Conservation (phyloP, 2,329 filamentous ascomycete species). For the Penicillium sp. region DNA sequence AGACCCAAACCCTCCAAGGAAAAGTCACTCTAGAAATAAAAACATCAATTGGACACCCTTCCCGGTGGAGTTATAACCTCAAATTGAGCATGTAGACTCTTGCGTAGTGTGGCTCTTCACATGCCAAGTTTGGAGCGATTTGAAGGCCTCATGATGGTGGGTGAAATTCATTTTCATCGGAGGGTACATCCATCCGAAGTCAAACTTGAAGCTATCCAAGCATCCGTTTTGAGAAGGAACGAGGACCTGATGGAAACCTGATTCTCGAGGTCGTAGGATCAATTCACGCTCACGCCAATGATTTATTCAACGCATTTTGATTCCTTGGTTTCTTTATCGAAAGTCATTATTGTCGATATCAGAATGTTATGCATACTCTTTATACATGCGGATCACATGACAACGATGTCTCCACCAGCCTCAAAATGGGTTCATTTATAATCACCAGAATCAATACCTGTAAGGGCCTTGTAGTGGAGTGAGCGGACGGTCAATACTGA, state of each 20-base stretch:
- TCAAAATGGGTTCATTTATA: no score
- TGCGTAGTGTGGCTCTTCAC: rapidly evolving
- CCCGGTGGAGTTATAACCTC: not conserved
- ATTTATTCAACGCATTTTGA: not conserved
- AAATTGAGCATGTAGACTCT: not conserved
- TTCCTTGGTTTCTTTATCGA: not conserved
- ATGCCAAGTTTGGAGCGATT: not conserved
- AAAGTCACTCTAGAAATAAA: not conserved
- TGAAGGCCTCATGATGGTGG: not conserved
- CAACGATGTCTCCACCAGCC: no score
- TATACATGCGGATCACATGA: no score
- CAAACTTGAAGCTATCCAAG: not conserved
- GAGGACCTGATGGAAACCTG: not conserved
- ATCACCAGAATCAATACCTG: no score
- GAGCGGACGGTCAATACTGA: no score
- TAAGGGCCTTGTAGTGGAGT: no score
- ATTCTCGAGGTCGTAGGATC: not conserved
- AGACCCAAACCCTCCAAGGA: not conserved
- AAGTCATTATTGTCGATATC: no score
- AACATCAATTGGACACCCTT: not conserved
- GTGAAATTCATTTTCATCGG: not conserved
- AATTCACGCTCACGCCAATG: not conserved
- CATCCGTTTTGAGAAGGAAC: not conserved
- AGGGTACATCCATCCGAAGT: not conserved
- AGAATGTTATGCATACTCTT: no score